These are phyloP conservation scores for Coniferiporia weirii DNA, from an alignment of 1,284 basidiomycete genomes.

Conservation along the genomic window DNA sequence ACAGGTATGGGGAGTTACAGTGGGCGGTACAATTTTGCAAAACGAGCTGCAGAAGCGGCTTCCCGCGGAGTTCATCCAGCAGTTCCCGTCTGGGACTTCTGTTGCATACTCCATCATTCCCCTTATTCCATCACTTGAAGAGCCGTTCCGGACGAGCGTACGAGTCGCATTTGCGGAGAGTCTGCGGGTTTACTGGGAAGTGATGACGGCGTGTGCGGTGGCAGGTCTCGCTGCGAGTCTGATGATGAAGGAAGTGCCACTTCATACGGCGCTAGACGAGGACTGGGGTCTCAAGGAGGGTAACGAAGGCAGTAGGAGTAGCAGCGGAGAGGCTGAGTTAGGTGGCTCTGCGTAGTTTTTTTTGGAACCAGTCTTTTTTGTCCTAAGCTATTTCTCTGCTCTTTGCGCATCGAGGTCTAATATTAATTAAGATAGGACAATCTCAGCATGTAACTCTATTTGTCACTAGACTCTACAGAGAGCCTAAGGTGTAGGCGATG, in stretches of 20 bases:
- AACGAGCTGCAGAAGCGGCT: constrained; percentile 33
- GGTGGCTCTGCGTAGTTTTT: too few species aligned
- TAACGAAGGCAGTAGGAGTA: too few species aligned
- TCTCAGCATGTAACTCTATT: too few species aligned
- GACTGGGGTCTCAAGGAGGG: too few species aligned
- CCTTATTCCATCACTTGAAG: constrained; percentile 25
- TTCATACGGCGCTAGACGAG: background rate
- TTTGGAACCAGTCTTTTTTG: too few species aligned
- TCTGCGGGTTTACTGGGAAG: constrained; percentile 31
- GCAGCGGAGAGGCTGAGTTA: too few species aligned
- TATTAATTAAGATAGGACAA: too few species aligned
- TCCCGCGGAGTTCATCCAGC: constrained; percentile 28
- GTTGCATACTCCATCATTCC: constrained; percentile 36
- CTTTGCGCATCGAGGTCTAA: too few species aligned
- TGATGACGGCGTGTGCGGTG: constrained; percentile 26
- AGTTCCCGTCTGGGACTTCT: constrained; percentile 29
- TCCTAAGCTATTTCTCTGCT: too few species aligned
- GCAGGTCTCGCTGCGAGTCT: constrained; percentile 29
- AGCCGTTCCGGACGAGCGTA: constrained; percentile 29
- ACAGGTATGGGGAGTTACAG: constrained; percentile 36
- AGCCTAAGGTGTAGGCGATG: too few species aligned
- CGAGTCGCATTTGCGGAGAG: constrained; percentile 31
- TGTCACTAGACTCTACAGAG: too few species aligned
- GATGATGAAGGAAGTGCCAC: constrained; percentile 26
- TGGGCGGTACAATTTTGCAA: constrained; percentile 34